These are phyloP conservation scores for Plasmodium fragile DNA, from an alignment of 169 alveolate species.

Conservation along the genomic window DNA sequence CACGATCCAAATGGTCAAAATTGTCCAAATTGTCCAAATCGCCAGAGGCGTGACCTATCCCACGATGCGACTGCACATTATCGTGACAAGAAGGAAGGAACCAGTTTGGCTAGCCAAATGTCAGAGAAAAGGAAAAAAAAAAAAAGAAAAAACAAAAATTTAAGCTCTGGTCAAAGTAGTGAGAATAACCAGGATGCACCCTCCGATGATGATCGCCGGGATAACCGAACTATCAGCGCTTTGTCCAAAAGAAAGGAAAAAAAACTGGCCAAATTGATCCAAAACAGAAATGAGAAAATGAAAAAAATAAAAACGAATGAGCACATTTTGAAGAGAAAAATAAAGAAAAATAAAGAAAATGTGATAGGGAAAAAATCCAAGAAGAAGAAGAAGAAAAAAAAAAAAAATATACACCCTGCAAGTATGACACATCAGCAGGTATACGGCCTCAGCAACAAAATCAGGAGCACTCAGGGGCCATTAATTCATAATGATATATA, in stretches of 20 bases:
- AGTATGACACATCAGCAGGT: slow-evolving; percentile 29
- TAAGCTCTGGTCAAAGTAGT: background rate
- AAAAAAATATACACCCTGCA: slow-evolving; percentile 3
- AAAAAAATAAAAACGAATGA: slow-evolving; percentile 25
- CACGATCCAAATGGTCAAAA: background rate
- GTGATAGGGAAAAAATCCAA: slow-evolving; percentile 7
- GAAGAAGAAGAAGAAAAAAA: slow-evolving; percentile 6
- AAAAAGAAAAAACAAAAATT: background rate
- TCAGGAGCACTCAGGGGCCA: slow-evolving; percentile 14
- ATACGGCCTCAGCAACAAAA: slow-evolving; percentile 30
- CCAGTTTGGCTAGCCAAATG: background rate
- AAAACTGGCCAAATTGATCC: background rate
- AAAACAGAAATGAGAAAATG: slow-evolving; percentile 29
- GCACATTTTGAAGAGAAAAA: slow-evolving; percentile 44
- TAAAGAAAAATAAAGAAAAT: slow-evolving; percentile 23
- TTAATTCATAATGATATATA: slow-evolving; percentile 54
- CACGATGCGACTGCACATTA: background rate
- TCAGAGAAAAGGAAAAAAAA: background rate
- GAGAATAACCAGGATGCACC: background rate
- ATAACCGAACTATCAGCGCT: background rate
- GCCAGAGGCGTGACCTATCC: background rate
- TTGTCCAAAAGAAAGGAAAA: slow-evolving; percentile 1
- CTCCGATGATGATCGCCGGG: background rate
- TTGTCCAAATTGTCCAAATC: background rate
- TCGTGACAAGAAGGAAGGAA: background rate